Evolutionary conservation across 768 basidiomycete species (phyloP), one percentile per base, ranked within the genome.

Genomic region (Piloderma croceum): DNA sequence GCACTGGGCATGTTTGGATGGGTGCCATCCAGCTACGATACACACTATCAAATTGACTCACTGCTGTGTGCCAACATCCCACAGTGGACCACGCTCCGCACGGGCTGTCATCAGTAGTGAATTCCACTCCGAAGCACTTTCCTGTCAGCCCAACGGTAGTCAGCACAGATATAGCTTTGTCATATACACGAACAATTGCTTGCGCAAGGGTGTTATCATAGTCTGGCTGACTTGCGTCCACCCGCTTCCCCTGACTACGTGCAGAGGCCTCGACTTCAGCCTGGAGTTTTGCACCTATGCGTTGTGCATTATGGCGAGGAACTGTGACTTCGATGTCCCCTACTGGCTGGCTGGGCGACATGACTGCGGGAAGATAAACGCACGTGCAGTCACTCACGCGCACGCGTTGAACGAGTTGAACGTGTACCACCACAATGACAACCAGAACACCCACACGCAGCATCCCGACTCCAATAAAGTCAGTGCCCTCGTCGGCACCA

Each of bases 61-160:
- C 88, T 84, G 81, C 57, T 90, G 87, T 11, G 88, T 88, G 13
- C 84, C 84, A 27, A 89, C 69, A 57, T 90, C 88, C 87, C 87
- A 90, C 52, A 89, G 87, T 3, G 88, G 88, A 1, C 88, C 88
- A 44, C 88, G 70, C 43, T 83, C 79, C 6, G 87, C 88, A 25
- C 88, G 75, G 3, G 88, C 88, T 20, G 80, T 82, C 44, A 78
- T 73, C 34, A 90, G 68, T 39, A 88, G 50, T 0, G 87, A 89
- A 50, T 90, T 90, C 88, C 88, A 90, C 48, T 88, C 83, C 7
- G 84, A 87, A 7, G 88, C 84, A 52, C 77, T 79, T 58, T 90
- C 87, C 74, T 75, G 36, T 24, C 9, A 15, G 27, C 15, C 27
- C n/a, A n/a, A n/a, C n/a, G n/a, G n/a, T n/a, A n/a, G n/a, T n/a